phyloP scores from a whole-genome alignment of 768 basidiomycete species.

The Pisolithus microcarpus region DNA sequence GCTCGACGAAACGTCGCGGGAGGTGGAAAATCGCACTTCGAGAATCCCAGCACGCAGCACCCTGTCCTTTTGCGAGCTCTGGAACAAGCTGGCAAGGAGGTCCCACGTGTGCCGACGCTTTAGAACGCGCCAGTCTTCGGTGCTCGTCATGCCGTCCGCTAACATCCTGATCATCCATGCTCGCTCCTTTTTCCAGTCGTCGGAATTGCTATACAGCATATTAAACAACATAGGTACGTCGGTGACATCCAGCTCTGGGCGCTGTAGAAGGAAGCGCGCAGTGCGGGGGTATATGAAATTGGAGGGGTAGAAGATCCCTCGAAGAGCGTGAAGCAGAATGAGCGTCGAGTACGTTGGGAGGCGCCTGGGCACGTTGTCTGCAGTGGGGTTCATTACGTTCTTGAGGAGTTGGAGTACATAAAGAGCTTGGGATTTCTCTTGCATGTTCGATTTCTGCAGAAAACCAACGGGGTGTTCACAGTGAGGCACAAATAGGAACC shows the following conservation, averaged over 20 bases:
- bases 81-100: slow-evolving; percentile 74
- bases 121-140: slow-evolving; percentile 75
- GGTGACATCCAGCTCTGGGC: slow-evolving; percentile 66
- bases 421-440: slow-evolving; percentile 68
- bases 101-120: slow-evolving; percentile 86
- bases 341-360: slow-evolving; percentile 76
- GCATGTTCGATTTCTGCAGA: slow-evolving; percentile 53
- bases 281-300: slow-evolving; percentile 84
- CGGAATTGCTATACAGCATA: slow-evolving; percentile 74
- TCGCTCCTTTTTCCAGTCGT: slow-evolving; percentile 84
- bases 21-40: slow-evolving; percentile 41
- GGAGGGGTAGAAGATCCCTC: slow-evolving; percentile 79
- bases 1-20: background rate
- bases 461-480: background rate
- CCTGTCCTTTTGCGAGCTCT: slow-evolving; percentile 51
- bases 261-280: slow-evolving; percentile 83
- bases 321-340: slow-evolving; percentile 74
- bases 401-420: slow-evolving; percentile 64
- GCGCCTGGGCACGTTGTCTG: slow-evolving; percentile 37
- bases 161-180: slow-evolving; percentile 83
- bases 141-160: slow-evolving; percentile 68
- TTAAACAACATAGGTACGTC: slow-evolving; percentile 90
- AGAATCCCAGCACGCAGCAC: slow-evolving; percentile 52
- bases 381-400: slow-evolving; percentile 43
- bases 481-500: background rate